Base-by-base conservation (phyloP, 2,329 filamentous ascomycete species). In the Fusarium verticillioides region DNA sequence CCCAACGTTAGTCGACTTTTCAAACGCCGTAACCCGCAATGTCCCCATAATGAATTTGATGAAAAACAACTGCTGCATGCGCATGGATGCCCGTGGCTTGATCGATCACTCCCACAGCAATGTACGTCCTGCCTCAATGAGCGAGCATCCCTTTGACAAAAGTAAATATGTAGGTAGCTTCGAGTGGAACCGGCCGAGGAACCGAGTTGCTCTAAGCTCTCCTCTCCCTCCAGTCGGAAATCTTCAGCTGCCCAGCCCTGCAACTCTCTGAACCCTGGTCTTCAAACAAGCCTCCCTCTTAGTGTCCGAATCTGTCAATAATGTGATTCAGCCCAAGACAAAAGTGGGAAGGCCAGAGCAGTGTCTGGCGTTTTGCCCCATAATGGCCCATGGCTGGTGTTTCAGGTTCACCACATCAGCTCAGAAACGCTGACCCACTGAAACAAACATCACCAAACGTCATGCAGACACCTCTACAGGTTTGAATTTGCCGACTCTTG, bases 371-470 rank as follows among this genome's bases (percentile, higher is more conserved):
- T 61, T 60, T 57, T 54, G 72, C 71, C 70, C 73, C 69, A 69
- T 75, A 75, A 74, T 75, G 74, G 67, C 59, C 61, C 61, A 64
- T 57, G 60, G 72, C 60, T 69, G 60, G 63, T 75, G 73, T 73
- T 75, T 74, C 73, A 73, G 74, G 72, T 70, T 73, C 70, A 69
- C 62, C 65, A 74, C 60, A 64, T 66, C 67, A 74, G 67, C 65
- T 66, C 63, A 67, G 59, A 67, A 63, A 62, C 60, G 53, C 57
- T 64, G 66, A 64, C 61, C 76, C 73, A 76, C 71, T 72, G 66
- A 73, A 72, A 72, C 60, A 72, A 75, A 70, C 67, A 68, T 77
- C 75, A 58, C 63, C 67, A 68, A 74, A 75, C 69, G 69, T 69
- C 75, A 75, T 75, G 65, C 60, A 54, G 56, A 57, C 54, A 53